Percentiles rank a stretch among this genome's conserved stretches.
Conservation (phyloP, 2,329 filamentous ascomycete species). For the Setomelanomma holmii region DNA sequence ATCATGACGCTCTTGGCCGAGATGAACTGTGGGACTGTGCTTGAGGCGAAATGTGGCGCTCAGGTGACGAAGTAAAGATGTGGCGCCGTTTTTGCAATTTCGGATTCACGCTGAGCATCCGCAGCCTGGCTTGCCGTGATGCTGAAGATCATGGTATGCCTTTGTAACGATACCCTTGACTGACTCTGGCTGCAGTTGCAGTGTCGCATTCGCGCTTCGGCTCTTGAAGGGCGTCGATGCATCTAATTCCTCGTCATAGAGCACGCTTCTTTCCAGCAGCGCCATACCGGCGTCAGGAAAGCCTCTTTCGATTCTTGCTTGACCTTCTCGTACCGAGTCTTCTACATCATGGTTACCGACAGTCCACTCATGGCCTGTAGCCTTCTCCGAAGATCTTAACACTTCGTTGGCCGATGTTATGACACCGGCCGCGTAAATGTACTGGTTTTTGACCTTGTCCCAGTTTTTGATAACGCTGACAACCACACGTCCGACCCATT, state of each 20-base stretch:
- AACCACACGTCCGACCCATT: conserved; percentile 40
- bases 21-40: conserved; percentile 4
- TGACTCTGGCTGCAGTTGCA: conserved; percentile 27
- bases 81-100: too few species aligned
- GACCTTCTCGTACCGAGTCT: conserved; percentile 45
- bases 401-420: conserved; percentile 45
- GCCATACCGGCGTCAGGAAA: conserved; percentile 50
- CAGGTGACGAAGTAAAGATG: too few species aligned
- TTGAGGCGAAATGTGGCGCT: background rate
- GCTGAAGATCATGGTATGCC: conserved; percentile 27
- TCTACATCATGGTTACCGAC: conserved; percentile 41
- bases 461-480: conserved; percentile 37
- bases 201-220: conserved; percentile 24
- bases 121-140: conserved; percentile 39
- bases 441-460: conserved; percentile 44
- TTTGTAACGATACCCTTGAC: conserved; percentile 24
- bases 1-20: background rate
- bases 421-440: conserved; percentile 43
- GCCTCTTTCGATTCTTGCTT: conserved; percentile 44
- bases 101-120: conserved; percentile 39
- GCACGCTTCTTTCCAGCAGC: conserved; percentile 47
- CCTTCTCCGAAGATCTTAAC: conserved; percentile 35
- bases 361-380: conserved; percentile 36
- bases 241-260: conserved; percentile 43
- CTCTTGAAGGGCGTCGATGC: conserved; percentile 34